These are phyloP conservation scores for Psidium guajava DNA, from an alignment of 345 rosid species.

Conservation along the genomic window DNA sequence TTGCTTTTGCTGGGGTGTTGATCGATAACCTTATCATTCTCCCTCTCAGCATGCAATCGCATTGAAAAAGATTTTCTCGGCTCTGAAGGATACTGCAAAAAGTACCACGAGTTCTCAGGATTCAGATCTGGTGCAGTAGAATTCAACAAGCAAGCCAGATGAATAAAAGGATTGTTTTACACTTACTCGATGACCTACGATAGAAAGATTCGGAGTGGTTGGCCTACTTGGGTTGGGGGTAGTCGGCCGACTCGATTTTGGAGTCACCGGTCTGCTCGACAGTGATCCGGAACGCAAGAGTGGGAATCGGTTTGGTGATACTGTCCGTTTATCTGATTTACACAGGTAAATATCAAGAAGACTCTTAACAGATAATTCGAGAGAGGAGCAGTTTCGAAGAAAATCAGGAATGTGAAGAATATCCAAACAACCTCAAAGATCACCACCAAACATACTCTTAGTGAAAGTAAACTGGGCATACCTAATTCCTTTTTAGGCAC, in stretches of 20 bases:
- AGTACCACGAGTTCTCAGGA: background rate
- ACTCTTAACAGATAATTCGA: background rate
- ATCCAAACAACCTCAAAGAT: background rate
- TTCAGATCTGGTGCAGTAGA: background rate
- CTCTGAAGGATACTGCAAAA: conserved; percentile 67
- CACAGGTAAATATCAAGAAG: background rate
- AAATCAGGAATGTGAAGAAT: background rate
- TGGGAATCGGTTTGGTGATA: conserved; percentile 82
- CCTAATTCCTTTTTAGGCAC: conserved; percentile 61
- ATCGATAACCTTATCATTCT: conserved; percentile 38
- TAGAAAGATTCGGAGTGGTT: conserved; percentile 41
- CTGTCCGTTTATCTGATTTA: conserved; percentile 55
- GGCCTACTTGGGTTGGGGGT: conserved; percentile 36
- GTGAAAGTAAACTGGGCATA: background rate
- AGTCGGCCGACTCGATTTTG: conserved; percentile 44
- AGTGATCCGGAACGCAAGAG: conserved; percentile 68
- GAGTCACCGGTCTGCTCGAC: conserved; percentile 59
- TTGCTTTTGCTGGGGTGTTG: conserved; percentile 80
- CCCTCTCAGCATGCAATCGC: conserved; percentile 51
- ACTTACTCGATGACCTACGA: conserved; percentile 45
- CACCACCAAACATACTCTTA: background rate
- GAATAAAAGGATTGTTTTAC: background rate
- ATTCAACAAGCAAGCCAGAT: background rate
- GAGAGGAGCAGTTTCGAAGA: background rate
- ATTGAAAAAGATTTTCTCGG: conserved; percentile 75